A percentile compares a stretch with the other conserved stretches of the same genome.
Evolutionary conservation across 305 asterid genomes (phyloP).

Genomic region (Solanum hybrid): DNA sequence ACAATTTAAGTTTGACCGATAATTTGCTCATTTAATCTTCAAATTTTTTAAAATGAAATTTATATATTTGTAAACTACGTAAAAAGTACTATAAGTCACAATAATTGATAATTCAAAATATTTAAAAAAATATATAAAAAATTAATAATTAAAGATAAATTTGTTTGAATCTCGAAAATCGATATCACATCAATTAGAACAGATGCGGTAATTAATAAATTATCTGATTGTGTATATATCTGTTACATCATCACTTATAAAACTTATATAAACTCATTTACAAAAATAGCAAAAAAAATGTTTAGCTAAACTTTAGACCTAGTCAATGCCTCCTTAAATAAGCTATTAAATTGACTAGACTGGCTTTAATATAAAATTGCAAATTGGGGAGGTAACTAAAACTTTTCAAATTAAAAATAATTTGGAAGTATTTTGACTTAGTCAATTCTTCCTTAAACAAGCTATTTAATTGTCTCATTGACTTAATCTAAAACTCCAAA

Average conservation of each 20-base stretch:
- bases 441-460: background rate
- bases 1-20: accelerated
- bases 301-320: background rate
- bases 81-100: too few species aligned
- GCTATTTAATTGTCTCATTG: background rate
- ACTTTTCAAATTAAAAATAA: background rate
- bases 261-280: background rate
- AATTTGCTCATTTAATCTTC: too few species aligned
- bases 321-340: background rate
- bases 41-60: too few species aligned
- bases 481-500: background rate
- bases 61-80: too few species aligned
- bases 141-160: accelerated
- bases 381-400: background rate
- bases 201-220: accelerated
- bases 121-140: too few species aligned
- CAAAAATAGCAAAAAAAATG: background rate
- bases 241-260: background rate
- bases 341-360: background rate
- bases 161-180: accelerated
- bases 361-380: background rate
- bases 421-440: background rate
- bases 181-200: background rate
- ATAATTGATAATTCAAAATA: too few species aligned
- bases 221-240: background rate